Evolutionary conservation across 176 grass and related monocot species (phyloP).

Genomic region (Aegilops speltoides): DNA sequence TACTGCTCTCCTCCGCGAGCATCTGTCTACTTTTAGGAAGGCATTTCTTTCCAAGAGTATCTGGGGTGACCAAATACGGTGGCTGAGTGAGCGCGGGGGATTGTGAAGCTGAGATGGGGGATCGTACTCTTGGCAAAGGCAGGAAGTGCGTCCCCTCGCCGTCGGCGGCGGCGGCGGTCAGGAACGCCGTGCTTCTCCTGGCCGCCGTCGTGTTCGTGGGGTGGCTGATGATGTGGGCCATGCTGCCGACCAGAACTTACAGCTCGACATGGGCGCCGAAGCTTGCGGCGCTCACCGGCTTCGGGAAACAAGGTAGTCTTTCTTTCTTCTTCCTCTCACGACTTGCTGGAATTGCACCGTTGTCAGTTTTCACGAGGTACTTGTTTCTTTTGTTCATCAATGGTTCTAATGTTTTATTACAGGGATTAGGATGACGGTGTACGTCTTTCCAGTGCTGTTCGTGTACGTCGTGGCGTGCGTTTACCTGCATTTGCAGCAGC

Average conservation of each 20-base stretch:
- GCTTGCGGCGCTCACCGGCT: constrained; percentile 33
- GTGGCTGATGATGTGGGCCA: constrained; percentile 55
- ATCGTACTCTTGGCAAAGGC: background rate
- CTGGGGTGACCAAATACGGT: background rate
- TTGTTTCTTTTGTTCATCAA: background rate
- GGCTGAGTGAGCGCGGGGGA: background rate
- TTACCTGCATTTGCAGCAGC: constrained; percentile 42
- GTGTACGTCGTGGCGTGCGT: constrained; percentile 47
- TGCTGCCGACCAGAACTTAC: constrained; percentile 40
- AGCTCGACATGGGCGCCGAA: constrained; percentile 38
- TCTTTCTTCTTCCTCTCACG: background rate
- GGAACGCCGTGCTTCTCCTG: constrained; percentile 2
- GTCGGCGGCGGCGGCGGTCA: background rate
- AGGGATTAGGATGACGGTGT: constrained; percentile 38
- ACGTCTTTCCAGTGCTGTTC: constrained; percentile 52
- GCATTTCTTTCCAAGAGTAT: background rate
- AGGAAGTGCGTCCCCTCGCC: background rate
- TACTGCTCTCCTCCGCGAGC: background rate
- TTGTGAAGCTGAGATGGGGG: background rate
- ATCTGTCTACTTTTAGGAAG: background rate
- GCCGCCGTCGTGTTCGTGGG: constrained; percentile 39
- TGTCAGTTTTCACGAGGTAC: background rate
- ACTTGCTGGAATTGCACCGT: background rate
- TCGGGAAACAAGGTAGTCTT: constrained; percentile 43
- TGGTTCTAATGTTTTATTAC: background rate